These are phyloP conservation scores for Truncatella angustata DNA, from an alignment of 2,329 filamentous ascomycete genomes.

Conservation along the genomic window DNA sequence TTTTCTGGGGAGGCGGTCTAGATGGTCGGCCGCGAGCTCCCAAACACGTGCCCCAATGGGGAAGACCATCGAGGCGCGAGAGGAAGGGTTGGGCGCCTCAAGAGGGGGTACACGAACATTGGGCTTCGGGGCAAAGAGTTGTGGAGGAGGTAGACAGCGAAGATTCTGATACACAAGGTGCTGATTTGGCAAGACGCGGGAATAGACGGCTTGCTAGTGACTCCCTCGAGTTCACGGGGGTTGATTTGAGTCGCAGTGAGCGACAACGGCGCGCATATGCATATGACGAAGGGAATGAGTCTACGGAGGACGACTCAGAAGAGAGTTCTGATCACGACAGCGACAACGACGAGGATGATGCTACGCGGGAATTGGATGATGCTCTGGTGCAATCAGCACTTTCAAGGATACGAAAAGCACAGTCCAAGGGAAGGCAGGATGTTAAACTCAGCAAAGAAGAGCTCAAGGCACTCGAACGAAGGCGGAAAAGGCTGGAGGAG, in stretches of 20 bases:
- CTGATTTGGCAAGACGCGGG: conserved; percentile 43
- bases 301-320: conserved; percentile 49
- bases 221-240: conserved; percentile 59
- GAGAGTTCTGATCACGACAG: conserved; percentile 47
- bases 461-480: conserved; percentile 73
- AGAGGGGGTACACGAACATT: conserved; percentile 39
- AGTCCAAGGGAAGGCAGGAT: conserved; percentile 71
- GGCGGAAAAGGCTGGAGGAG: conserved; percentile 57
- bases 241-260: conserved; percentile 50
- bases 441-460: conserved; percentile 80
- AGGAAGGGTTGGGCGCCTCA: conserved; percentile 61
- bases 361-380: conserved; percentile 67
- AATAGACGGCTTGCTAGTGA: conserved; percentile 57
- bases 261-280: conserved; percentile 36
- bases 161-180: conserved; percentile 55
- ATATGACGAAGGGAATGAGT: conserved; percentile 46
- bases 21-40: conserved; percentile 99
- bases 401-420: conserved; percentile 75
- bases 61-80: conserved; percentile 97
- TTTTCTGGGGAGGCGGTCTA: conserved; percentile 99
- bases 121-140: conserved; percentile 40
- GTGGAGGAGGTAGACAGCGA: conserved; percentile 69
- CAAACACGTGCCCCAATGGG: conserved; percentile 88
- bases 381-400: conserved; percentile 74
- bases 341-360: conserved; percentile 54